phyloP scores from a whole-genome alignment of 208 protist genomes.

The Leishmania braziliensis region DNA sequence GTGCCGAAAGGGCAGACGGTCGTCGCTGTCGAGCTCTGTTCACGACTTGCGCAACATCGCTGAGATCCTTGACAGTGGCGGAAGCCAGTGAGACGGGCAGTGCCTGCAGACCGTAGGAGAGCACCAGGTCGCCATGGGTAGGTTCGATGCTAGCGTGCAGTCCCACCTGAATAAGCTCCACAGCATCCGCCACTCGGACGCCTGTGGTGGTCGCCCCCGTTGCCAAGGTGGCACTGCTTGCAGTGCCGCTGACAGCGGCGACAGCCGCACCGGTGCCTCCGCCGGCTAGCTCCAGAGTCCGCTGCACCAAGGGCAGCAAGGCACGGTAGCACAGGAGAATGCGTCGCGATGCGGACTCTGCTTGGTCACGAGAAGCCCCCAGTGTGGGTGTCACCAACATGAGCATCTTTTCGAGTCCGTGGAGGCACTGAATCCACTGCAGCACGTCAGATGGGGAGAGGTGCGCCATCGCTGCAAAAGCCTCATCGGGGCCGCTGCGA shows the following conservation, averaged over 20 bases:
- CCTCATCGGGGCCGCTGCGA: conserved; percentile 2
- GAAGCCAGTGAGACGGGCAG: conserved; percentile 16
- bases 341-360: conserved; percentile 9
- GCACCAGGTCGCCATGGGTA: conserved; percentile 11
- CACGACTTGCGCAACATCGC: conserved; percentile 44
- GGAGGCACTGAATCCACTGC: conserved; percentile 33
- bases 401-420: conserved; percentile 29
- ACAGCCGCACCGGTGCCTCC: neutral
- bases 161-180: conserved; percentile 22
- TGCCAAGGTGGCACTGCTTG: neutral
- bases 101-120: conserved; percentile 19
- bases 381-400: neutral
- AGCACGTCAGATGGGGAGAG: conserved; percentile 22
- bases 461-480: conserved; percentile 13
- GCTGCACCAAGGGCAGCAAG: conserved; percentile 21
- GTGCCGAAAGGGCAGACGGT: conserved; percentile 17
- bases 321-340: conserved; percentile 24
- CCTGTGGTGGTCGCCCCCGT: neutral
- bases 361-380: conserved; percentile 2
- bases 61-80: conserved; percentile 49
- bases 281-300: neutral
- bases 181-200: conserved; percentile 17
- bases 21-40: conserved; percentile 31
- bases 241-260: neutral
- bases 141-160: conserved; percentile 20